phyloP scores from a whole-genome alignment of 1,139 yeast genomes.

The Taphrina confusa region DNA sequence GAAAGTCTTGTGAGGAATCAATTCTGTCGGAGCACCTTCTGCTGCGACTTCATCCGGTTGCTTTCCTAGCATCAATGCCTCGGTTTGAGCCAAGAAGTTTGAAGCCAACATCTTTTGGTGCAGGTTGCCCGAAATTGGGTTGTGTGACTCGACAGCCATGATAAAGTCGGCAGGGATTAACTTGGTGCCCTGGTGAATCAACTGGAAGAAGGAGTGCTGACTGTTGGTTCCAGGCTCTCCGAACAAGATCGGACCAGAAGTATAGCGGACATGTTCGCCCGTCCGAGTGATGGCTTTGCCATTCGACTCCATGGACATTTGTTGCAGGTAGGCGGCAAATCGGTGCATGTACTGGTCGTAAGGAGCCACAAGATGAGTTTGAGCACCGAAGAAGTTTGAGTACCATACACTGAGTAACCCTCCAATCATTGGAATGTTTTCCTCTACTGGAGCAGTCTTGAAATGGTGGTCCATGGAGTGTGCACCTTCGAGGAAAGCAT shows the following conservation, averaged over 20 bases:
- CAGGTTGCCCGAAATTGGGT: conserved; percentile 89
- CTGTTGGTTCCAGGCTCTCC: conserved; percentile 99
- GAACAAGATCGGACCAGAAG: conserved; percentile 90
- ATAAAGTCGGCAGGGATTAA: conserved; percentile 95
- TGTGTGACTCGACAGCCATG: conserved; percentile 95
- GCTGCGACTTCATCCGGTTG: conserved; percentile 76
- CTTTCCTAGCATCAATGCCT: conserved; percentile 97
- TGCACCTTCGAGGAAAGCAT: conserved; percentile 89
- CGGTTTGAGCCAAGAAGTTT: conserved; percentile 96
- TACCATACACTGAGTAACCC: conserved; percentile 95
- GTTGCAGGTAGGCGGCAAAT: conserved; percentile 98
- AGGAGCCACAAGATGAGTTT: conserved; percentile 97
- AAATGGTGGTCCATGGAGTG: conserved; percentile 96
- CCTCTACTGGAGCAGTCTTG: conserved; percentile 74
- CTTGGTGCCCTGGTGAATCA: conserved; percentile 98
- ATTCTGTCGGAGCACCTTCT: conserved; percentile 76
- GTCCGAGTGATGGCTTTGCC: conserved; percentile 96
- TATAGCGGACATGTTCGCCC: conserved; percentile 85
- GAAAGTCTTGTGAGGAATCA: conserved; percentile 94
- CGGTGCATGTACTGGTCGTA: conserved; percentile 98
- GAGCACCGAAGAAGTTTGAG: conserved; percentile 96
- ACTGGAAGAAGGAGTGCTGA: conserved; percentile 98
- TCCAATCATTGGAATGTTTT: conserved; percentile 90
- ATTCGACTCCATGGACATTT: conserved; percentile 97
- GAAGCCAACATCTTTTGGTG: conserved; percentile 98